Conservation (phyloP, 2,329 filamentous ascomycete species). For the Cladophialophora immunda region DNA sequence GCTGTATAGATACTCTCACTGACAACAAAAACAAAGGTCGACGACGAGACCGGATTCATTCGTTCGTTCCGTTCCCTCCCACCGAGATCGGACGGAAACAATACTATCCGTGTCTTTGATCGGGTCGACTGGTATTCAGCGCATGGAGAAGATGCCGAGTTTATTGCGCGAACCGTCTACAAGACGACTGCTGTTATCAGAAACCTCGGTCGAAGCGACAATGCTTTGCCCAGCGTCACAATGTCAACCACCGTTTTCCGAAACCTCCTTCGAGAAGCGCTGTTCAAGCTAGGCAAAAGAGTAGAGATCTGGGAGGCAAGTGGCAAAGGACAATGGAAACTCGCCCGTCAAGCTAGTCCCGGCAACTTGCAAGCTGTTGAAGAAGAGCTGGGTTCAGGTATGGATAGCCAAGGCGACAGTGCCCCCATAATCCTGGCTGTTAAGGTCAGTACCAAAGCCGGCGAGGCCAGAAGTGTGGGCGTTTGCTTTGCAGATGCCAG, state of each 20-base stretch:
- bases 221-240: constrained; percentile 90
- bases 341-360: constrained; percentile 89
- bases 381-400: constrained; percentile 81
- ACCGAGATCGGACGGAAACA: constrained; percentile 67
- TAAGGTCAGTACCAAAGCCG: constrained; percentile 87
- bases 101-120: constrained; percentile 88
- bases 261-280: constrained; percentile 91
- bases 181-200: constrained; percentile 96
- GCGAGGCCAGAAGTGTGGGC: constrained; percentile 84
- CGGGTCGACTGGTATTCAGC: constrained; percentile 92
- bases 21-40: constrained; percentile 67
- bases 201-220: constrained; percentile 83
- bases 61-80: constrained; percentile 92
- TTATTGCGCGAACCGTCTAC: constrained; percentile 75
- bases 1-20: constrained; percentile 11
- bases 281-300: constrained; percentile 89
- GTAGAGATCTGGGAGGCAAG: constrained; percentile 87
- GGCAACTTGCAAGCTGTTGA: constrained; percentile 97
- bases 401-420: constrained; percentile 60
- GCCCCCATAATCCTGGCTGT: constrained; percentile 95
- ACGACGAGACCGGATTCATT: constrained; percentile 97
- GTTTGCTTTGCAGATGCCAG: constrained; percentile 98
- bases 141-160: constrained; percentile 57
- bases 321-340: constrained; percentile 84
- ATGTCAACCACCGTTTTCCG: constrained; percentile 95